phyloP scores from a whole-genome alignment of 345 rosid genomes.

The Acer negundo region DNA sequence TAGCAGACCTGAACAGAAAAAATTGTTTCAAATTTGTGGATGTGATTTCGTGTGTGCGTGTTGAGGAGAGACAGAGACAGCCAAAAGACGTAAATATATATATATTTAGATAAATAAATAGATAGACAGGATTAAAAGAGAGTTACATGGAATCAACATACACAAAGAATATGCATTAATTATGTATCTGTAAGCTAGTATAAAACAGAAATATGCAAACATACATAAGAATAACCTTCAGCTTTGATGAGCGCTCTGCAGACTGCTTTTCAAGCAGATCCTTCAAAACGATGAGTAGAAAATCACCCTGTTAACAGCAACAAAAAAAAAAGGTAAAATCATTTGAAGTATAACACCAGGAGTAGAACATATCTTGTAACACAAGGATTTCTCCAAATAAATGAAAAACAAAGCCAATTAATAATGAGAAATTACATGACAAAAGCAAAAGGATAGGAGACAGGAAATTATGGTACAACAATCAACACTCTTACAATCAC shows the following conservation, averaged over 20 bases:
- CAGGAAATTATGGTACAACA: constrained; percentile 6
- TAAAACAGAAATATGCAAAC: constrained; percentile 26
- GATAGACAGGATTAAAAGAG: constrained; percentile 10
- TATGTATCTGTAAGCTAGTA: constrained; percentile 10
- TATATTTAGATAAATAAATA: neutral
- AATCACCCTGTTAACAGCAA: constrained; percentile 65
- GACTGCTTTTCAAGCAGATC: constrained; percentile 82
- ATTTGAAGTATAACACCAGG: neutral
- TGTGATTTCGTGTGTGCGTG: neutral
- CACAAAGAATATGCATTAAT: constrained; percentile 1
- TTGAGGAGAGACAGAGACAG: neutral
- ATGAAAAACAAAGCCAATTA: neutral
- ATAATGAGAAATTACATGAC: neutral
- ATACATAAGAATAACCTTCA: constrained; percentile 91
- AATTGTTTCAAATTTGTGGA: neutral
- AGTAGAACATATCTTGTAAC: neutral
- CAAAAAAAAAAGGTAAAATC: constrained; percentile 4
- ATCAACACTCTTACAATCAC: neutral
- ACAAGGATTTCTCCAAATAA: neutral
- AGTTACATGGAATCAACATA: neutral
- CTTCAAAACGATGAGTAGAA: constrained; percentile 90
- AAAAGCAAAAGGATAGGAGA: neutral
- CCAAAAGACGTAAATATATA: neutral
- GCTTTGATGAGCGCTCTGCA: constrained; percentile 44
- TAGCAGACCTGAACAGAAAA: constrained; percentile 74